phyloP scores from a whole-genome alignment of 441 rosid genomes.

The Sinapis alba region DNA sequence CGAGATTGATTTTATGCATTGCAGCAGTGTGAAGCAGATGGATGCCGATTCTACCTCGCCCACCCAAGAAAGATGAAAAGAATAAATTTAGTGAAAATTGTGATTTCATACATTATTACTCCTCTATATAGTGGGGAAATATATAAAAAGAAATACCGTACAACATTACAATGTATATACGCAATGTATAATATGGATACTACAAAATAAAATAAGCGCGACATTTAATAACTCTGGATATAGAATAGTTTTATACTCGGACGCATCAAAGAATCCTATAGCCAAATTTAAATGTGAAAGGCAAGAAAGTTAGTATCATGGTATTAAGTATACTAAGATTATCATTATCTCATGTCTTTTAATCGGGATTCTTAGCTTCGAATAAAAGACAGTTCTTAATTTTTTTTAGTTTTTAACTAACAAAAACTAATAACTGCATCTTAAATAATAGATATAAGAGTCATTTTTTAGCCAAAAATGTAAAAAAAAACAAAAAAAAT shows the following conservation, averaged over 20 bases:
- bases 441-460: no score
- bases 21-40: not conserved
- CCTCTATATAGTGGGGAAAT: not conserved
- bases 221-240: not conserved
- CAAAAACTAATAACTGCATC: no score
- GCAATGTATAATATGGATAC: not conserved
- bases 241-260: not conserved
- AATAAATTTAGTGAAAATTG: not conserved
- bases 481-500: no score
- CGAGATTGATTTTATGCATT: not conserved
- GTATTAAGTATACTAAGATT: not conserved
- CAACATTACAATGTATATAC: not conserved
- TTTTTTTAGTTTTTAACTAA: no score
- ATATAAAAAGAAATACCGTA: not conserved
- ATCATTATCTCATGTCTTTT: no score
- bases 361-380: no score
- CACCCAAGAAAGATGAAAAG: not conserved
- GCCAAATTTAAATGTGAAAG: not conserved
- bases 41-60: conserved; percentile 6
- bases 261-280: not conserved
- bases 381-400: no score
- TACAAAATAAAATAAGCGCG: not conserved
- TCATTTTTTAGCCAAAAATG: no score
- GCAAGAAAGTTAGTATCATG: conserved; percentile 22
- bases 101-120: not conserved